These are phyloP conservation scores for Anaeromyces robustus DNA, from an alignment of 192 early-diverging fungal genomes.

Conservation along the genomic window DNA sequence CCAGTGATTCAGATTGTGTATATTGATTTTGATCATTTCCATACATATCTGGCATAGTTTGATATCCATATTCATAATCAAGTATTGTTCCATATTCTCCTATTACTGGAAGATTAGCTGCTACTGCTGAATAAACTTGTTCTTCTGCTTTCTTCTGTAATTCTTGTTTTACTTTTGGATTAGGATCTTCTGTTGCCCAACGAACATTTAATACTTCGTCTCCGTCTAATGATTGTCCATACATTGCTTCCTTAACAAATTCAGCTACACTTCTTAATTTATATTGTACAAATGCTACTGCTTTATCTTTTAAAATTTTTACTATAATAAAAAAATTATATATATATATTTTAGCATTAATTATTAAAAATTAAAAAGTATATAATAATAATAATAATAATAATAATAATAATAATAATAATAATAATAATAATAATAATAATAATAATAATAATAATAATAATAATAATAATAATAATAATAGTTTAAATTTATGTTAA, in stretches of 20 bases:
- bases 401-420: too few relatives aligned
- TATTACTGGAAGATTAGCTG: slow-evolving; percentile 35
- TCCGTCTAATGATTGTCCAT: slow-evolving; percentile 56
- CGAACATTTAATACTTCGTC: slow-evolving; percentile 60
- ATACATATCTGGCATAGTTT: not conserved
- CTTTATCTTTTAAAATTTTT: slow-evolving; percentile 46
- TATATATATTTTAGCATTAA: too few relatives aligned
- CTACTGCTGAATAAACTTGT: slow-evolving; percentile 31
- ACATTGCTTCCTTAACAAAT: slow-evolving; percentile 84
- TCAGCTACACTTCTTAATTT: slow-evolving; percentile 52
- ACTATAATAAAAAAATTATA: slow-evolving; percentile 23
- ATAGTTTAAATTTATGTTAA: too few relatives aligned
- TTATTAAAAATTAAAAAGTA: too few relatives aligned
- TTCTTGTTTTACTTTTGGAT: slow-evolving; percentile 29
- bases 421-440: too few relatives aligned
- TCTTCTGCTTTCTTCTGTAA: slow-evolving; percentile 35
- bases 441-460: too few relatives aligned
- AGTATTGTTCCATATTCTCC: slow-evolving; percentile 29
- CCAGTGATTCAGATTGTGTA: not conserved
- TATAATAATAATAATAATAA: too few relatives aligned
- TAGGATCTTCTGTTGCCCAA: slow-evolving; percentile 75
- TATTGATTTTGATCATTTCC: not conserved
- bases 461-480: too few relatives aligned
- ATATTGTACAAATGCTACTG: slow-evolving; percentile 73
- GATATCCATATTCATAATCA: slow-evolving; percentile 23